Conservation (phyloP, 345 rosid genomes). For the Eucalyptus globulus region DNA sequence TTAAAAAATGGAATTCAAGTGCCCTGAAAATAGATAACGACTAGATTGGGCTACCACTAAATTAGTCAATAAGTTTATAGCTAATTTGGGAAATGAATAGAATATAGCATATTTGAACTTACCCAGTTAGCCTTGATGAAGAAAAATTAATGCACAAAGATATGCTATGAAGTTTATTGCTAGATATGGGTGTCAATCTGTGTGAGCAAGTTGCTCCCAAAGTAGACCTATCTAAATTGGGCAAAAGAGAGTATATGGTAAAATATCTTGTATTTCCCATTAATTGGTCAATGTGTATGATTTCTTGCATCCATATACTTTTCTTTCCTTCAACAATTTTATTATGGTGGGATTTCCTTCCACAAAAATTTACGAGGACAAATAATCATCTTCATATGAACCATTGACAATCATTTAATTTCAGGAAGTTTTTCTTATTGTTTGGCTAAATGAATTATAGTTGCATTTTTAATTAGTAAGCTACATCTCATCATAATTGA, state of each 20-base stretch:
- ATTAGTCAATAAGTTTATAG: neutral
- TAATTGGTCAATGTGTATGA: too few species aligned
- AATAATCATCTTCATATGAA: too few species aligned
- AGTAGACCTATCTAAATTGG: neutral
- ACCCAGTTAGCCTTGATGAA: neutral
- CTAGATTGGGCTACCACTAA: neutral
- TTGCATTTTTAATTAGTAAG: too few species aligned
- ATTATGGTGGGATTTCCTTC: too few species aligned
- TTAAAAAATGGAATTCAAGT: neutral
- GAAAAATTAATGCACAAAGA: neutral
- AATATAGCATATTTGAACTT: neutral
- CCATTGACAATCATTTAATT: too few species aligned
- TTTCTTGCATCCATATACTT: too few species aligned
- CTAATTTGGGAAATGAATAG: neutral
- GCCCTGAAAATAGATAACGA: neutral
- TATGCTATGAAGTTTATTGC: neutral
- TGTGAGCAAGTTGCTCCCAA: neutral
- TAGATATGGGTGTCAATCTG: neutral
- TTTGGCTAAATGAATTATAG: too few species aligned
- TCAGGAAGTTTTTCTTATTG: too few species aligned
- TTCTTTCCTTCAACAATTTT: too few species aligned
- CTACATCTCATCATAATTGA: too few species aligned
- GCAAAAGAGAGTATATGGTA: neutral
- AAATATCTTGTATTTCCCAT: neutral
- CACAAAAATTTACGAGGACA: too few species aligned